These are phyloP conservation scores for Coemansia sp. DNA, from an alignment of 192 early-diverging fungal species.

Conservation along the genomic window DNA sequence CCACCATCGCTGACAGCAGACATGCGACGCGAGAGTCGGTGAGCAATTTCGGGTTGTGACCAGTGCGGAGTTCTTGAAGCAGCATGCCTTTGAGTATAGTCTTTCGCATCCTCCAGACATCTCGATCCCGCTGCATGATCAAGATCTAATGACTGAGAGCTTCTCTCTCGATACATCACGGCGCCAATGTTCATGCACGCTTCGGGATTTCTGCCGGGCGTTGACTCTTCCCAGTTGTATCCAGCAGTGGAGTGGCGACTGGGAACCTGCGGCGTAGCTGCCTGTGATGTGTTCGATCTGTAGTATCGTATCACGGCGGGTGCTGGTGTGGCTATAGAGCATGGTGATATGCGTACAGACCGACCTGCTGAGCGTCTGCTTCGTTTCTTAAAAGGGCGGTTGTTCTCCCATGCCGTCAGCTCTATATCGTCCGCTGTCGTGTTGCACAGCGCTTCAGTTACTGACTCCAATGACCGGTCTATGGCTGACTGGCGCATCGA, in stretches of 20 bases:
- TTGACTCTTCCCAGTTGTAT: conserved; percentile 15
- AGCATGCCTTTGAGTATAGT: neutral
- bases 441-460: neutral
- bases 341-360: neutral
- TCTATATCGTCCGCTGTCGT: conserved; percentile 10
- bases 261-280: conserved; percentile 14
- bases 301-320: conserved; percentile 30
- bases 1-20: conserved; percentile 20
- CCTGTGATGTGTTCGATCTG: conserved; percentile 14
- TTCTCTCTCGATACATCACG: conserved; percentile 23
- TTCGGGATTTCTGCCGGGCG: neutral
- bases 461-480: neutral
- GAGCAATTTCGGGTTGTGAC: conserved; percentile 43
- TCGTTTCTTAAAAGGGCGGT: neutral
- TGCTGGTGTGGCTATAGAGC: conserved; percentile 15
- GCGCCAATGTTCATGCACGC: conserved; percentile 6
- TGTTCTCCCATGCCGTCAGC: conserved; percentile 5
- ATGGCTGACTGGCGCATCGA: neutral
- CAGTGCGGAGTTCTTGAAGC: conserved; percentile 14
- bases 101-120: neutral
- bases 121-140: conserved; percentile 10
- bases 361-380: neutral
- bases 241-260: conserved; percentile 1
- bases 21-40: conserved; percentile 14
- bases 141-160: conserved; percentile 33